Percentiles rank a stretch among this genome's conserved stretches.
These are phyloP conservation scores for Xylariaceae sp. DNA, from an alignment of 2,329 filamentous ascomycete species.

Conservation along the genomic window DNA sequence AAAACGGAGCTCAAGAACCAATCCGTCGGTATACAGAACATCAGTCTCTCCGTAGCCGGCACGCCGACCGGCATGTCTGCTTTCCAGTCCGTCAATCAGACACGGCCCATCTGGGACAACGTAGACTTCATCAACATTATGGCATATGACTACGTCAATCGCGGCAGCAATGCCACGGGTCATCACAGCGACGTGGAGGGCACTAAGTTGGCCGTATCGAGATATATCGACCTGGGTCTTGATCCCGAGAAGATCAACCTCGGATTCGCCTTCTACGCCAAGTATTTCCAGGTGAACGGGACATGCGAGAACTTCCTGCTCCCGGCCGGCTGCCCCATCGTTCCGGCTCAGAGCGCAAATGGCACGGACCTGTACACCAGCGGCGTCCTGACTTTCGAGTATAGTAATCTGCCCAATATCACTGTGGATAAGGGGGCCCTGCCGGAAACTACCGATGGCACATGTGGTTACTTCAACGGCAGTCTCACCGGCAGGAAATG, in stretches of 20 bases:
- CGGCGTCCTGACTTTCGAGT: constrained; percentile 9
- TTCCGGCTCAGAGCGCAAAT: background rate
- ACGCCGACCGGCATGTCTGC: constrained; percentile 8
- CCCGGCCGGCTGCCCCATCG: constrained; percentile 5
- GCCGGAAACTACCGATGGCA: background rate
- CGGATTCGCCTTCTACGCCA: constrained; percentile 15
- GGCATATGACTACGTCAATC: constrained; percentile 15
- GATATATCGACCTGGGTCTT: constrained; percentile 11
- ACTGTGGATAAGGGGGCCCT: background rate
- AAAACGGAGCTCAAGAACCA: constrained; percentile 2
- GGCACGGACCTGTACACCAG: constrained; percentile 9
- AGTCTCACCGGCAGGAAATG: constrained; percentile 3
- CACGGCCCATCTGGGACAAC: constrained; percentile 5
- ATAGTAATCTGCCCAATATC: background rate
- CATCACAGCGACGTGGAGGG: constrained; percentile 7
- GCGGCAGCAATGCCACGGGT: constrained; percentile 4
- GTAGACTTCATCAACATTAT: constrained; percentile 14
- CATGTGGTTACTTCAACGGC: constrained; percentile 4
- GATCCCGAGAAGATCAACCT: constrained; percentile 13
- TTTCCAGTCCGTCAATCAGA: constrained; percentile 1
- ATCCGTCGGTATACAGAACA: background rate
- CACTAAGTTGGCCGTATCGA: background rate
- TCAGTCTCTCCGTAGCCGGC: constrained; percentile 11
- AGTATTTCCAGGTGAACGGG: constrained; percentile 9
- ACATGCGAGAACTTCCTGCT: background rate